Percentiles rank a stretch among this genome's conserved stretches.
Conservation (phyloP, 768 basidiomycete genomes). For the Lyophyllum shimeji region DNA sequence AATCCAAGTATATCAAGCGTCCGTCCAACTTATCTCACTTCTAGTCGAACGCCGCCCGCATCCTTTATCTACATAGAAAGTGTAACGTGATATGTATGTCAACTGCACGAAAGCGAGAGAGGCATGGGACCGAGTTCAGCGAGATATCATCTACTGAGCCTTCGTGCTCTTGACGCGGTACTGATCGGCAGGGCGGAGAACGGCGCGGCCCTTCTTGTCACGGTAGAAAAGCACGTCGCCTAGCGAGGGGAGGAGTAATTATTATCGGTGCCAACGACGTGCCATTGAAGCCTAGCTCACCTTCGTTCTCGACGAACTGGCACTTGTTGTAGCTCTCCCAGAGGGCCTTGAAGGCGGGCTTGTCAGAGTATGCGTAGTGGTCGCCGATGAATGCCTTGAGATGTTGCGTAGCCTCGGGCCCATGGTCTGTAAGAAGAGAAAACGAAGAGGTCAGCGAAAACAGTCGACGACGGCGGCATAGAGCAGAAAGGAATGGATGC, state of each 20-base stretch:
- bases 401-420: slow-evolving; percentile 48
- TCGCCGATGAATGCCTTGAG: slow-evolving; percentile 49
- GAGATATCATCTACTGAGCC: background rate
- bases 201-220: slow-evolving; percentile 37
- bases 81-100: too few relatives aligned
- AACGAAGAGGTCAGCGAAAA: too few relatives aligned
- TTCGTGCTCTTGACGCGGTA: slow-evolving; percentile 13
- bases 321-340: slow-evolving; percentile 58
- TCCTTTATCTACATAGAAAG: too few relatives aligned
- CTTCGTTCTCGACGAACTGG: slow-evolving; percentile 59
- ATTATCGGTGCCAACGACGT: background rate
- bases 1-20: too few relatives aligned
- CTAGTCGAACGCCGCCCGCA: too few relatives aligned
- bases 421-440: slow-evolving; percentile 54
- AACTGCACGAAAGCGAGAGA: too few relatives aligned
- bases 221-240: slow-evolving; percentile 46
- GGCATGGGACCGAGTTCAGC: too few relatives aligned
- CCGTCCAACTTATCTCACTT: too few relatives aligned
- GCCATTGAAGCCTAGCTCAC: slow-evolving; percentile 18
- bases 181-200: slow-evolving; percentile 31
- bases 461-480: background rate
- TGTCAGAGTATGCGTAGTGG: slow-evolving; percentile 44
- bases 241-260: slow-evolving; percentile 7
- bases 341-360: slow-evolving; percentile 43
- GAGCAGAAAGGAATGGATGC: background rate